These are phyloP conservation scores for Septoria linicola DNA, from an alignment of 2,329 filamentous ascomycete species.

Conservation along the genomic window DNA sequence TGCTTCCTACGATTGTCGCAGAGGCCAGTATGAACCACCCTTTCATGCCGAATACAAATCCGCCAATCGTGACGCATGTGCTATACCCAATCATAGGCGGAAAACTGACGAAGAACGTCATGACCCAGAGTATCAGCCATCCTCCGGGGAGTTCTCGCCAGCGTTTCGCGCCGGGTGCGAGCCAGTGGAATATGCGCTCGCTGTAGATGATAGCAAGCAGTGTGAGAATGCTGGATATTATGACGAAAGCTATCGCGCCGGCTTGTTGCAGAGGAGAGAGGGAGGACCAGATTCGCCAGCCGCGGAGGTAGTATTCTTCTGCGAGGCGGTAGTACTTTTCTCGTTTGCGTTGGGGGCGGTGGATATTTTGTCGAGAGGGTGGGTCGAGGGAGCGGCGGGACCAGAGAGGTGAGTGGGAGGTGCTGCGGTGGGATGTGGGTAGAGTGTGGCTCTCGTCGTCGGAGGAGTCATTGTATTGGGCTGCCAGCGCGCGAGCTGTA, in stretches of 20 bases:
- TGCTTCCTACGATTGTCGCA: slow-evolving; percentile 75
- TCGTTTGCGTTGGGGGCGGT: slow-evolving; percentile 38
- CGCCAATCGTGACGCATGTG: slow-evolving; percentile 67
- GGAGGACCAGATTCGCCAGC: slow-evolving; percentile 53
- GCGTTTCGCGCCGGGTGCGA: slow-evolving; percentile 69
- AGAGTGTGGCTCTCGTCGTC: slow-evolving; percentile 34
- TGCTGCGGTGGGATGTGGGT: slow-evolving; percentile 42
- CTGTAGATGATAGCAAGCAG: slow-evolving; percentile 76
- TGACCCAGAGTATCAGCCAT: slow-evolving; percentile 70
- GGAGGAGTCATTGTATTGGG: slow-evolving; percentile 41
- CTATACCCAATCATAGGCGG: slow-evolving; percentile 87
- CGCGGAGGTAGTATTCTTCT: slow-evolving; percentile 47
- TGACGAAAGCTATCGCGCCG: slow-evolving; percentile 53
- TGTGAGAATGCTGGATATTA: slow-evolving; percentile 54
- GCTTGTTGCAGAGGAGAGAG: slow-evolving; percentile 63
- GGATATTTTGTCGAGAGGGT: slow-evolving; percentile 25
- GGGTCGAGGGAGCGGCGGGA: slow-evolving; percentile 19
- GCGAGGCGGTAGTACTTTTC: slow-evolving; percentile 43
- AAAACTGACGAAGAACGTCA: slow-evolving; percentile 76
- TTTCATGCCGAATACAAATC: slow-evolving; percentile 70
- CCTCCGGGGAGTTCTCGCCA: slow-evolving; percentile 75
- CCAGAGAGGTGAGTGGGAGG: slow-evolving; percentile 23
- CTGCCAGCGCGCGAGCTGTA: slow-evolving; percentile 54
- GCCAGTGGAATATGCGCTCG: slow-evolving; percentile 72
- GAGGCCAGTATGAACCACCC: slow-evolving; percentile 82